Evolutionary conservation across 2,329 filamentous ascomycete species (phyloP), one percentile per base, ranked within the genome.

Genomic region (Chaetomium sp.): DNA sequence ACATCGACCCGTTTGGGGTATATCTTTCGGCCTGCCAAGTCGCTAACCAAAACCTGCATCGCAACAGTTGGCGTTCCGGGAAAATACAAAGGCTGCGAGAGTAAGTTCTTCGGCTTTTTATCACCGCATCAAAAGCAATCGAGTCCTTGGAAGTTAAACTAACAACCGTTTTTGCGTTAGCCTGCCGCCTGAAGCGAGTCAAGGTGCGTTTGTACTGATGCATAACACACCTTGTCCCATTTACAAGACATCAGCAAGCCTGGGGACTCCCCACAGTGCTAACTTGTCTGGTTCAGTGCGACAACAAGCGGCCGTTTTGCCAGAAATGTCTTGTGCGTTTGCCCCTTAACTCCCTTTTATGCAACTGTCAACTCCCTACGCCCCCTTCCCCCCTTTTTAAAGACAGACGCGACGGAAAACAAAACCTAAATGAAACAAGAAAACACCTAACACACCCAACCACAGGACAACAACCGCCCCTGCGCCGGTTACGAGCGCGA

Each of bases 401-500:
- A 27, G 19, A 27, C 19, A 27, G 19, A 27, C 19, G 19, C 19
- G 19, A 27, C 19, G 19, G 19, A 27, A 27, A 27, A 27, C 19
- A 27, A 27, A 27, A 12, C 43, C 43, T 2, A 33, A 33, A 45
- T 3, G 2, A 34, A 46, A 34, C 6, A 34, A 32, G 33, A 6
- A 46, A 12, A 84, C 69, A 82, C 84, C 60, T 76, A 79, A 56
- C 76, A 78, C 4, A 84, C 84, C 38, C 38, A 14, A 14, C 14
- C 14, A 43, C 41, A 54, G 41, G 74, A 78, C 62, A 79, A 76
- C 62, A 79, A 80, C 27, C 73, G 81, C 45, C 68, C 76, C 55
- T 87, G 84, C 62, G 84, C 52, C 62, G 84, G 84, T 41, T 87
- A 87, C 67, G 77, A 84, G 64, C 74, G 79, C 41, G 78, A 85